Evolutionary conservation across 2,329 filamentous ascomycete genomes (phyloP), one percentile per base, ranked within the genome.

Genomic region (Catunica adiposa): DNA sequence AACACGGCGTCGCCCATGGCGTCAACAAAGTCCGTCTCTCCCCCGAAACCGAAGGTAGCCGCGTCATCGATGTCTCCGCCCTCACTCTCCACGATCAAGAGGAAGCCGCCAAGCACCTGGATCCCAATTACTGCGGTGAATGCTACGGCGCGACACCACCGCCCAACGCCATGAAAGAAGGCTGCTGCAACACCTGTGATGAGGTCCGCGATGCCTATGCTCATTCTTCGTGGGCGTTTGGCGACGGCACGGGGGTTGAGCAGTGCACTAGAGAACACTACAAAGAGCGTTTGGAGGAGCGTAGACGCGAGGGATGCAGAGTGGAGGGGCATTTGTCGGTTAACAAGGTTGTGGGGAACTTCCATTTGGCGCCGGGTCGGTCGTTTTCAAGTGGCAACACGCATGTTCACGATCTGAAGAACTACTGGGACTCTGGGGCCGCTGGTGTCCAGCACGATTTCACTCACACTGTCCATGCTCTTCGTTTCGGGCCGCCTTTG

Each of bases 321-420:
- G 85, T 98, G 61, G 89, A 96, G 68, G 92, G 92, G 58, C 80
- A 81, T 40, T 79, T 98, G 62, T 86, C 87, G 51, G 94, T 98
- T 62, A 98, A 98, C 77, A 98, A 98, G 72, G 92, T 98, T 25
- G 79, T 98, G 55, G 92, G 92, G 56, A 98, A 98, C 73, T 98
- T 98, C 77, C 92, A 98, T 70, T 84, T 98, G 63, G 92, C 94
- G 1, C 92, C 92, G 1, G 92, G 92, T 63, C 87, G 90, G 70
- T 90, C 84, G 68, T 97, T 97, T 77, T 94, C 85, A 69, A 94
- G 86, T 65, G 89, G 88, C 62, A 94, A 95, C 72, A 84, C 97
- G 80, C 92, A 98, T 71, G 87, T 96, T 20, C 92, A 98, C 72
- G 94, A 98, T 66, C 75, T 98, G 60, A 89, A 95, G 69, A 94